A percentile compares a stretch with the other conserved stretches of the same genome.
Evolutionary conservation across 139 green algal genomes (phyloP).

Genomic region (Raphidocelis subcapitata): DNA sequence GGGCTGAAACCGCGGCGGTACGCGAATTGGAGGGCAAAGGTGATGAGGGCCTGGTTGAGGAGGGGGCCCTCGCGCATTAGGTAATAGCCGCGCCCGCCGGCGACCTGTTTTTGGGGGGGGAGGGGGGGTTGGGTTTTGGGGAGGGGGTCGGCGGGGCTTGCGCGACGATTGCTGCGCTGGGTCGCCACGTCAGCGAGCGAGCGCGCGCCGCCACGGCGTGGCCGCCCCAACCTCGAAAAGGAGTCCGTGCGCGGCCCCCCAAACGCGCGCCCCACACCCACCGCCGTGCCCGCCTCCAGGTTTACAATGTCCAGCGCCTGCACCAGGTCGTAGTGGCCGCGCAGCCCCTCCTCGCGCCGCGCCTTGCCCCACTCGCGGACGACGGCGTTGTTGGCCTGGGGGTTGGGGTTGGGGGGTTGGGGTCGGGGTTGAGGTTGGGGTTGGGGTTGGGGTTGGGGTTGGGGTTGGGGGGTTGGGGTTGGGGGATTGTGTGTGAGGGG

Average conservation of each 20-base stretch:
- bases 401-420: no score
- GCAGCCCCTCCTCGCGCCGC: constrained; percentile 61
- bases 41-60: constrained; percentile 92
- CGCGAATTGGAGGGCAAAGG: constrained; percentile 78
- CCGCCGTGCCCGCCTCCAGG: constrained; percentile 78
- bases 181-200: neutral
- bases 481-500: no score
- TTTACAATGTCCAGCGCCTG: constrained; percentile 90
- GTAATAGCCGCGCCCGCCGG: constrained; percentile 92
- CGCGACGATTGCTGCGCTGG: no score
- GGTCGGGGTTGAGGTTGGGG: no score
- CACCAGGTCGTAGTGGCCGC: constrained; percentile 97
- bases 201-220: no score
- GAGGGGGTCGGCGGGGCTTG: no score
- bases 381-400: constrained; percentile 89
- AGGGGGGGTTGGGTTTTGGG: no score
- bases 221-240: no score
- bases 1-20: constrained; percentile 70
- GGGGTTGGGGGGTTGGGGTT: no score
- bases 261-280: constrained; percentile 40
- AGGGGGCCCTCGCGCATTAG: constrained; percentile 89
- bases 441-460: no score
- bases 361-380: constrained; percentile 68
- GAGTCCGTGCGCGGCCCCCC: no score
- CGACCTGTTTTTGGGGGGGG: no score